Evolutionary conservation across 805 yeast species (phyloP).

Genomic region (Nakazawaea molendinolei): DNA sequence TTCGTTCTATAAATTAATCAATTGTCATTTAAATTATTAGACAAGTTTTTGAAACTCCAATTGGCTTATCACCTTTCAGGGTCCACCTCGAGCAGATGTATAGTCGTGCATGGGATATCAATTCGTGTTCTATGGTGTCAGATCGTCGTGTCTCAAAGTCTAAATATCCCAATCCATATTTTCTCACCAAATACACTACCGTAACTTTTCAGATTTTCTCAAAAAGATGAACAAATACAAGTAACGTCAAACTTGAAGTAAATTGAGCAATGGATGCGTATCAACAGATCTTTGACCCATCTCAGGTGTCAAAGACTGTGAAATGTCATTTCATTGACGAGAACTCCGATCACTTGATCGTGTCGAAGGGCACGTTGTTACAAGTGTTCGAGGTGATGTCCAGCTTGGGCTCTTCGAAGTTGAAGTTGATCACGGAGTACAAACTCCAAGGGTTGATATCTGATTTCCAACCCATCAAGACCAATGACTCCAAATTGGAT

Average conservation of each 20-base stretch:
- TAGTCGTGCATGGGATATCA: no score
- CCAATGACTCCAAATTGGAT: slow-evolving; percentile 46
- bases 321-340: slow-evolving; percentile 37
- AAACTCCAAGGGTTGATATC: slow-evolving; percentile 65
- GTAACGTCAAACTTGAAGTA: not conserved
- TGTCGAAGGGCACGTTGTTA: slow-evolving; percentile 64
- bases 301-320: slow-evolving; percentile 59
- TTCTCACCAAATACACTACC: slow-evolving; percentile 5
- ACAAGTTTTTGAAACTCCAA: no score
- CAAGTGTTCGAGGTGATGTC: slow-evolving; percentile 47
- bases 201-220: no score
- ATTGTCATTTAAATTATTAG: no score
- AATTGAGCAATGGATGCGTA: slow-evolving; percentile 63
- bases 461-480: slow-evolving; percentile 44
- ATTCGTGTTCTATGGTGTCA: no score
- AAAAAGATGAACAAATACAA: not conserved
- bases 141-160: no score
- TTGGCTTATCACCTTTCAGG: no score
- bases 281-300: slow-evolving; percentile 69
- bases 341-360: slow-evolving; percentile 46
- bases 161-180: no score
- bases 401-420: slow-evolving; percentile 18
- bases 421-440: slow-evolving; percentile 50
- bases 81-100: no score
- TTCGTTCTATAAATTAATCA: not conserved